A percentile compares a stretch with the other conserved stretches of the same genome.
These are phyloP conservation scores for Aspergillus clavatus DNA, from an alignment of 2,329 filamentous ascomycete species.

Conservation along the genomic window DNA sequence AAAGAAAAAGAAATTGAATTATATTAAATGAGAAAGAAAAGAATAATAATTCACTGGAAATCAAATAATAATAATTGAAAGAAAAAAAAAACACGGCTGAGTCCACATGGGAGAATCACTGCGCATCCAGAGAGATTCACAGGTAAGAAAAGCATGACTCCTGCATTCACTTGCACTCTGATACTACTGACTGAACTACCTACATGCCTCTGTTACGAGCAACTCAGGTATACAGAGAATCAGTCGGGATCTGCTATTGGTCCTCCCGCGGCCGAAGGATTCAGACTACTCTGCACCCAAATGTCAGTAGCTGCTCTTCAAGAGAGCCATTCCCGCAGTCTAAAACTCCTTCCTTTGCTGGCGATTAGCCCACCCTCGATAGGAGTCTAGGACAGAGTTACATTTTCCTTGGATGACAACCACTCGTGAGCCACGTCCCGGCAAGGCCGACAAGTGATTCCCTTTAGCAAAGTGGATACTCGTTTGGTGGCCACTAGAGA, in stretches of 20 bases:
- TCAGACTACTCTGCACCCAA: not conserved
- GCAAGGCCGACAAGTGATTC: no score
- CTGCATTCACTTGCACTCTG: not conserved
- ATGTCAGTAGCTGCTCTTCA: not conserved
- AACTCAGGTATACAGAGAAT: not conserved
- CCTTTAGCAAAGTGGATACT: no score
- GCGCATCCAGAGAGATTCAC: not conserved
- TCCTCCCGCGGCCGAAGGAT: not conserved
- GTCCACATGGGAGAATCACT: not conserved
- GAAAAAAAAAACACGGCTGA: not conserved
- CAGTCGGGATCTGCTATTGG: not conserved
- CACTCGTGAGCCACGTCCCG: no score
- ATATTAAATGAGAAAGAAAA: not conserved
- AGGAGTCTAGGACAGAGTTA: no score
- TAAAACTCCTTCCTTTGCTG: not conserved
- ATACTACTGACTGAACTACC: not conserved
- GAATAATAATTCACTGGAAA: no score
- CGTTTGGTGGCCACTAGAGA: not conserved
- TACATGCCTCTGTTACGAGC: not conserved
- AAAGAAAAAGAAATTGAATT: slow-evolving; percentile 1
- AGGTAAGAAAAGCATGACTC: not conserved
- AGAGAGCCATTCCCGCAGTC: not conserved
- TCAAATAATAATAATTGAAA: slow-evolving; percentile 4
- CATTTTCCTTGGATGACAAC: no score
- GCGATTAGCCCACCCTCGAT: no score